Percentiles rank a stretch among this genome's conserved stretches.
These are phyloP conservation scores for Pestalotiopsis sp. DNA, from an alignment of 2,329 filamentous ascomycete species.

Conservation along the genomic window DNA sequence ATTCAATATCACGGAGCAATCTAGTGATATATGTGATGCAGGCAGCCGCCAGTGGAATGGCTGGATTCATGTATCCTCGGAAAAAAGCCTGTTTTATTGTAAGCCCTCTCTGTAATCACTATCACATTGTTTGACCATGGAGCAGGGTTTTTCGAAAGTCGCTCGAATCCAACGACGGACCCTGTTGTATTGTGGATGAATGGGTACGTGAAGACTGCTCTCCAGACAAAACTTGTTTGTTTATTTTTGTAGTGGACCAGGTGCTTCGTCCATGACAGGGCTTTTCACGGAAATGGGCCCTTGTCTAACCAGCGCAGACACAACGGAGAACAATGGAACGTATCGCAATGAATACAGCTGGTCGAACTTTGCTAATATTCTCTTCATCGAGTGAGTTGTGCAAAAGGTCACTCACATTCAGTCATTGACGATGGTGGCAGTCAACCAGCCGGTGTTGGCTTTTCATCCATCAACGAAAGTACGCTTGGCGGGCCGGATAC, in stretches of 20 bases:
- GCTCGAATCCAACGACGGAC: conserved; percentile 9
- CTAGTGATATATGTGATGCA: conserved; percentile 13
- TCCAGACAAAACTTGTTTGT: neutral
- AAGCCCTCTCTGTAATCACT: neutral
- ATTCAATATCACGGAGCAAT: conserved; percentile 13
- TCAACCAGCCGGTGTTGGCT: conserved; percentile 20
- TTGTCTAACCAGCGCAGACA: conserved; percentile 11
- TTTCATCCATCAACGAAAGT: conserved; percentile 16
- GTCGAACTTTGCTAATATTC: conserved; percentile 19
- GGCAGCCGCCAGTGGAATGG: conserved; percentile 18
- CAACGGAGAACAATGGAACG: conserved; percentile 11
- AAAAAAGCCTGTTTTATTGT: conserved; percentile 17
- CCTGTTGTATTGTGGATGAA: conserved; percentile 15
- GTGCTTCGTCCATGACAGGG: conserved; percentile 17
- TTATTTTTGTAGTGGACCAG: conserved; percentile 17
- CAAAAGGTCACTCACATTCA: neutral
- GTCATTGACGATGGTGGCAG: conserved; percentile 7
- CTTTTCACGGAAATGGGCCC: conserved; percentile 21
- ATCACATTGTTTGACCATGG: neutral
- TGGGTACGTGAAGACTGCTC: conserved; percentile 6
- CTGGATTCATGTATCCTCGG: conserved; percentile 14
- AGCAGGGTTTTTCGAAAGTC: conserved; percentile 16
- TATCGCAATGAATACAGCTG: conserved; percentile 17
- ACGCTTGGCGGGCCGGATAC: conserved; percentile 15
- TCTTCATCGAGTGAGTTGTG: conserved; percentile 18